These are phyloP conservation scores for Lunasporangiospora selenospora DNA, from an alignment of 192 early-diverging fungal species.

Conservation along the genomic window DNA sequence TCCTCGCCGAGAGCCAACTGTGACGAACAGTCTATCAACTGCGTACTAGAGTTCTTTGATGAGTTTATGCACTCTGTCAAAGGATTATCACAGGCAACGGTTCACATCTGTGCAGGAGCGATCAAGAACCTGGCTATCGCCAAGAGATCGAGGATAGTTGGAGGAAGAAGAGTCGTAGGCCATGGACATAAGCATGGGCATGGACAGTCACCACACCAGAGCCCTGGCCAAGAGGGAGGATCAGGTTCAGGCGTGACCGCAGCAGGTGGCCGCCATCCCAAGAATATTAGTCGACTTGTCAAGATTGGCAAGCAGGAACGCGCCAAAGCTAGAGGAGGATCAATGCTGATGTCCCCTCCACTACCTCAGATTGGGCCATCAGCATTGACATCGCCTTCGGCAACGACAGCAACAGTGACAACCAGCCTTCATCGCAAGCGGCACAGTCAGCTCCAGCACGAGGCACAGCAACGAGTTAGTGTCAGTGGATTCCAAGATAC, in stretches of 20 bases:
- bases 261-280: too few species aligned
- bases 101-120: slow-evolving; percentile 44
- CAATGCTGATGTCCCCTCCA: slow-evolving; percentile 16
- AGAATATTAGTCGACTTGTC: slow-evolving; percentile 38
- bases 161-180: background rate
- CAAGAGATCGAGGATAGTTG: slow-evolving; percentile 25
- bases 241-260: too few species aligned
- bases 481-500: too few species aligned
- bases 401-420: too few species aligned
- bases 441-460: slow-evolving; percentile 34
- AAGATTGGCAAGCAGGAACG: slow-evolving; percentile 44
- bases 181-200: slow-evolving; percentile 9
- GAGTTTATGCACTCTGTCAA: slow-evolving; percentile 50
- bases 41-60: slow-evolving; percentile 44
- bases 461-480: slow-evolving; percentile 26
- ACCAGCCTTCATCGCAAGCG: slow-evolving; percentile 24
- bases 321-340: slow-evolving; percentile 30
- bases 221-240: too few species aligned
- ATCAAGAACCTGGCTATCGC: slow-evolving; percentile 40
- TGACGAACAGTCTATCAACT: slow-evolving; percentile 43
- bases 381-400: too few species aligned
- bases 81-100: slow-evolving; percentile 31
- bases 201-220: too few species aligned
- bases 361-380: slow-evolving; percentile 1
- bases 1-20: slow-evolving; percentile 28